Evolutionary conservation across 228 moss, liverwort and hornwort genomes (phyloP).

Genomic region (Sphagnum magellanicum): DNA sequence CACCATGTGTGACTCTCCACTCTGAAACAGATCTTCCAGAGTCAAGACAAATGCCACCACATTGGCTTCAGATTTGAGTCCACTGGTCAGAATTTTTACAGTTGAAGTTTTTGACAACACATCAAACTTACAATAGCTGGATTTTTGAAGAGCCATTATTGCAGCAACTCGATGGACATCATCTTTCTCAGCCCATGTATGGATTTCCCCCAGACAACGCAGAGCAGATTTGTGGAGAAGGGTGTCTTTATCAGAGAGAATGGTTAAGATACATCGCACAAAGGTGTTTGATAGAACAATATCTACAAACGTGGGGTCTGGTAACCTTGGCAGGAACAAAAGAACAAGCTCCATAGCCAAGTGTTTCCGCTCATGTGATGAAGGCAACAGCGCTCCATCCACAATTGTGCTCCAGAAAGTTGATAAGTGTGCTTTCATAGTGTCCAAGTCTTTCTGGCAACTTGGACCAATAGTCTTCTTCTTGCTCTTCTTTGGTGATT

Average conservation of each 20-base stretch:
- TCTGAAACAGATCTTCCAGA: constrained; percentile 34
- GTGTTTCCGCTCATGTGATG: constrained; percentile 91
- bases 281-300: constrained; percentile 61
- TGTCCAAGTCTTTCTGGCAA: constrained; percentile 19
- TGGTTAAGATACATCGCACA: constrained; percentile 66
- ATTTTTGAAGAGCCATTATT: constrained; percentile 59
- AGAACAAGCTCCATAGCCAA: constrained; percentile 90
- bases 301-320: constrained; percentile 39
- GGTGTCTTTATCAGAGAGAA: constrained; percentile 50
- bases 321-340: constrained; percentile 62
- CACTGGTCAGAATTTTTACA: constrained; percentile 45
- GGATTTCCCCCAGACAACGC: constrained; percentile 62
- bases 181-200: constrained; percentile 67
- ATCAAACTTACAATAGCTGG: constrained; percentile 78
- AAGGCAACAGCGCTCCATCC: constrained; percentile 67
- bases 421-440: constrained; percentile 35
- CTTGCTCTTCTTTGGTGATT: constrained; percentile 38
- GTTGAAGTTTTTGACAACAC: constrained; percentile 48
- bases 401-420: constrained; percentile 69
- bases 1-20: background rate
- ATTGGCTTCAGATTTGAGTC: constrained; percentile 54
- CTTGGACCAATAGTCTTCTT: constrained; percentile 32
- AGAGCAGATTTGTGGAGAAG: constrained; percentile 72
- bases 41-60: constrained; percentile 36
- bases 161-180: constrained; percentile 51